These are phyloP conservation scores for Annona squamosa DNA, from an alignment of 164 flowering plant genomes.

Conservation along the genomic window DNA sequence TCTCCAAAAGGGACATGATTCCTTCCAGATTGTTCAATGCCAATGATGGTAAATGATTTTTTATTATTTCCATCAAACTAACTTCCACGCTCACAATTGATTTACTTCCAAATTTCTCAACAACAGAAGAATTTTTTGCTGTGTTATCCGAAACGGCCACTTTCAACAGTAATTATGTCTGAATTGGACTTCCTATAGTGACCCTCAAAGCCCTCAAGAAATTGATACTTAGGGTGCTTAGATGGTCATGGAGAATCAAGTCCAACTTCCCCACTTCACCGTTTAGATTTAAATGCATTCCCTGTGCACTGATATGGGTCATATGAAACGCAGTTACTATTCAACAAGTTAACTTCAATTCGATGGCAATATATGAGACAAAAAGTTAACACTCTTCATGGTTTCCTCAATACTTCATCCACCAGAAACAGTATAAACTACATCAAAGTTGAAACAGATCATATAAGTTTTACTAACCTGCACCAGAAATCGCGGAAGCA, in stretches of 20 bases:
- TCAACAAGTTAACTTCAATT: not conserved
- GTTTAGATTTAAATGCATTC: not conserved
- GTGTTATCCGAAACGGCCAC: no score
- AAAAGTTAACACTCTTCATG: not conserved
- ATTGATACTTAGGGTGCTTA: not conserved
- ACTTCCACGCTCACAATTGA: not conserved
- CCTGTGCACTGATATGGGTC: not conserved
- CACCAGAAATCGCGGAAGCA: constrained; percentile 88
- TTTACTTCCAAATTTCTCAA: not conserved
- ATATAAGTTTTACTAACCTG: constrained; percentile 41
- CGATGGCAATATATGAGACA: not conserved
- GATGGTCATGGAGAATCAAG: not conserved
- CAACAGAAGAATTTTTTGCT: not conserved
- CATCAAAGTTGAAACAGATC: not conserved
- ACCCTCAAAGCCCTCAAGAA: not conserved
- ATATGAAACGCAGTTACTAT: not conserved
- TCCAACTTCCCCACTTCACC: not conserved
- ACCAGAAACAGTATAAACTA: no score
- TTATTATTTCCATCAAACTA: not conserved
- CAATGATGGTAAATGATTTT: not conserved
- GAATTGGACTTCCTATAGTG: not conserved
- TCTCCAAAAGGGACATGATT: not conserved
- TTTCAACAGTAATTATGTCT: no score
- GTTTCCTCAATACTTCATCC: not conserved
- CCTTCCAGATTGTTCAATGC: not conserved